These are phyloP conservation scores for Candida albicans DNA, from an alignment of 1,139 yeast species.

Conservation along the genomic window DNA sequence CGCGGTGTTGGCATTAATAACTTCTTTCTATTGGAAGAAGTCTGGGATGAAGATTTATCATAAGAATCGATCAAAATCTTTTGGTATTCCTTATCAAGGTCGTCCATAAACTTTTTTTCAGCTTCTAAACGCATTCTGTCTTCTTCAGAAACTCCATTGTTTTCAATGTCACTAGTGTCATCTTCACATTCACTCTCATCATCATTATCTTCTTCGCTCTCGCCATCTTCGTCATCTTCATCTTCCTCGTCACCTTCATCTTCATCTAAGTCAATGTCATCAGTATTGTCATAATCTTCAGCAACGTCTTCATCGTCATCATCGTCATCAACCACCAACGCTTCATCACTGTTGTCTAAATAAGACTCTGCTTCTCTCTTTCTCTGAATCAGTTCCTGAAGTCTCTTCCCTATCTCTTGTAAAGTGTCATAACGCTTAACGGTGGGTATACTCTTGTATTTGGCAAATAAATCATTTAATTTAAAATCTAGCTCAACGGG, in stretches of 20 bases:
- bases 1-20: slow-evolving; percentile 25
- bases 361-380: slow-evolving; percentile 19
- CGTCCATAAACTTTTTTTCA: slow-evolving; percentile 48
- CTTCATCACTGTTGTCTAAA: slow-evolving; percentile 18
- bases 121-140: slow-evolving; percentile 26
- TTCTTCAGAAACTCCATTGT: slow-evolving; percentile 13
- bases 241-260: slow-evolving; percentile 19
- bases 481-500: slow-evolving; percentile 66
- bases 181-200: slow-evolving; percentile 14
- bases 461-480: slow-evolving; percentile 45
- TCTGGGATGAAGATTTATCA: slow-evolving; percentile 20
- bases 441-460: slow-evolving; percentile 19
- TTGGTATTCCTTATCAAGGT: slow-evolving; percentile 55
- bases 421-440: slow-evolving; percentile 40
- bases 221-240: slow-evolving; percentile 17
- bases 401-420: slow-evolving; percentile 39
- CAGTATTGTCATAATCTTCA: slow-evolving; percentile 22
- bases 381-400: slow-evolving; percentile 30
- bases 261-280: slow-evolving; percentile 21
- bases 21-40: slow-evolving; percentile 12
- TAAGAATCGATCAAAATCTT: slow-evolving; percentile 51
- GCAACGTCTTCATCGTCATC: slow-evolving; percentile 19
- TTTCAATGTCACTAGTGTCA: slow-evolving; percentile 10
- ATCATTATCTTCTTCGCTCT: slow-evolving; percentile 14
- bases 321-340: slow-evolving; percentile 14